These are phyloP conservation scores for Colletotrichum lini DNA, from an alignment of 2,329 filamentous ascomycete species.

Conservation along the genomic window DNA sequence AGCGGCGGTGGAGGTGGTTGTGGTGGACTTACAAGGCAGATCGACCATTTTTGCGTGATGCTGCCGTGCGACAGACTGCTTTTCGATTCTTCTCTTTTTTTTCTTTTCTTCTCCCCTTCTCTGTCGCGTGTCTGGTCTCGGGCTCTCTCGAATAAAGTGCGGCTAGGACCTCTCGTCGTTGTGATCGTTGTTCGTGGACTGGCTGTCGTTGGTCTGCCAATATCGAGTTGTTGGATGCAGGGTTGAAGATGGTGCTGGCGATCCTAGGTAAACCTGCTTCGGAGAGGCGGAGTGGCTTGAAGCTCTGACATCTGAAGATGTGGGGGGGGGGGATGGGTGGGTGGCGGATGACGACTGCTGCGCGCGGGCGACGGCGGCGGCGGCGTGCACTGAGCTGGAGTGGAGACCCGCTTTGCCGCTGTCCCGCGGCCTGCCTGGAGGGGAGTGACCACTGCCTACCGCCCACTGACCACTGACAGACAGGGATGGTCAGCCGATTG, in stretches of 20 bases:
- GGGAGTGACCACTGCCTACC: too few relatives aligned
- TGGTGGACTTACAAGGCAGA: constrained; percentile 61
- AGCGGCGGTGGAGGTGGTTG: not conserved
- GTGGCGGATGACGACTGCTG: constrained; percentile 37
- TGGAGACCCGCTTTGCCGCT: not conserved
- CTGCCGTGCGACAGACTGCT: not conserved
- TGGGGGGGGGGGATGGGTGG: not conserved
- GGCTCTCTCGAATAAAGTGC: not conserved
- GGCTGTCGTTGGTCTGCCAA: not conserved
- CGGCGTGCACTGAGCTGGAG: not conserved
- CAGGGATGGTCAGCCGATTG: constrained; percentile 45
- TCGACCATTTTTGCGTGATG: constrained; percentile 58
- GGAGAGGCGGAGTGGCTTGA: constrained; percentile 40
- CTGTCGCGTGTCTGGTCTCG: not conserved
- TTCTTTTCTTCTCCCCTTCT: not conserved
- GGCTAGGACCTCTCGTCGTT: not conserved
- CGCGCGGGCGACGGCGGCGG: not conserved
- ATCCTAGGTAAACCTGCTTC: constrained; percentile 36
- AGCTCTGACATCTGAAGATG: constrained; percentile 41
- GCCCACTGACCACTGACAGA: not conserved
- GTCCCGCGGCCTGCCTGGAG: not conserved
- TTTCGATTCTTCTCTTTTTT: not conserved
- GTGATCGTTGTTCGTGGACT: constrained; percentile 8
- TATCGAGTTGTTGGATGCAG: constrained; percentile 6
- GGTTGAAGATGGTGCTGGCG: constrained; percentile 2